Conservation (phyloP, 495 filamentous ascomycete species). For the Daldinia caldariorum region DNA sequence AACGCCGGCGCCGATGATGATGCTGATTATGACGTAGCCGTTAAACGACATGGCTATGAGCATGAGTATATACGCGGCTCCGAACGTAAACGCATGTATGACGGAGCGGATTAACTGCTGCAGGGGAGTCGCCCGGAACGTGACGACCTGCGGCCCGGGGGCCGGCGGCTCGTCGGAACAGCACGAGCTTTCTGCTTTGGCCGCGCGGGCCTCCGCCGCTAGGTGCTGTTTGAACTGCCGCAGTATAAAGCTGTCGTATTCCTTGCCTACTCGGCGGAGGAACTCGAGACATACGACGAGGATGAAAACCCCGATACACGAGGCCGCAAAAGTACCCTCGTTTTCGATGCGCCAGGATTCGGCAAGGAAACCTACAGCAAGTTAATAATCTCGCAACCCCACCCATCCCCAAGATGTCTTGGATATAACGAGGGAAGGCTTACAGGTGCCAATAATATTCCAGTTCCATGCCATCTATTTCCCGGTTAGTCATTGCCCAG, state of each 20-base stretch:
- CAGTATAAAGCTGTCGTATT: slow-evolving; percentile 62
- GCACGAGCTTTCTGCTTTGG: slow-evolving; percentile 30
- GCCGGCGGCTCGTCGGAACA: slow-evolving; percentile 31
- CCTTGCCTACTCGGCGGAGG: slow-evolving; percentile 61
- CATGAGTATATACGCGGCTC: slow-evolving; percentile 67
- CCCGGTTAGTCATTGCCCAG: slow-evolving; percentile 30
- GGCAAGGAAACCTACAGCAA: slow-evolving; percentile 54
- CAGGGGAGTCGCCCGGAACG: slow-evolving; percentile 57
- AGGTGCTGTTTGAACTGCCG: slow-evolving; percentile 51
- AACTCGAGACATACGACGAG: slow-evolving; percentile 64
- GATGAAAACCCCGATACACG: slow-evolving; percentile 67
- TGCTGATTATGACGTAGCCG: slow-evolving; percentile 67
- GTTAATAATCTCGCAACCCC: slow-evolving; percentile 9
- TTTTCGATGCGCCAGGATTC: slow-evolving; percentile 58
- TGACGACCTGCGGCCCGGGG: slow-evolving; percentile 41
- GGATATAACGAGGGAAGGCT: not conserved
- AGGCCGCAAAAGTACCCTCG: slow-evolving; percentile 62
- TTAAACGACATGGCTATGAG: slow-evolving; percentile 66
- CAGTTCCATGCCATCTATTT: slow-evolving; percentile 69
- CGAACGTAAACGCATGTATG: slow-evolving; percentile 61
- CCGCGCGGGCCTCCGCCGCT: slow-evolving; percentile 39
- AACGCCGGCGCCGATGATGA: slow-evolving; percentile 62
- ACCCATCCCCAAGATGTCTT: not conserved
- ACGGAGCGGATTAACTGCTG: slow-evolving; percentile 61
- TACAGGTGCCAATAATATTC: slow-evolving; percentile 63